Evolutionary conservation across 176 grass and related monocot genomes (phyloP), one percentile per base, ranked within the genome.

Genomic region (Tuctoria greenei): DNA sequence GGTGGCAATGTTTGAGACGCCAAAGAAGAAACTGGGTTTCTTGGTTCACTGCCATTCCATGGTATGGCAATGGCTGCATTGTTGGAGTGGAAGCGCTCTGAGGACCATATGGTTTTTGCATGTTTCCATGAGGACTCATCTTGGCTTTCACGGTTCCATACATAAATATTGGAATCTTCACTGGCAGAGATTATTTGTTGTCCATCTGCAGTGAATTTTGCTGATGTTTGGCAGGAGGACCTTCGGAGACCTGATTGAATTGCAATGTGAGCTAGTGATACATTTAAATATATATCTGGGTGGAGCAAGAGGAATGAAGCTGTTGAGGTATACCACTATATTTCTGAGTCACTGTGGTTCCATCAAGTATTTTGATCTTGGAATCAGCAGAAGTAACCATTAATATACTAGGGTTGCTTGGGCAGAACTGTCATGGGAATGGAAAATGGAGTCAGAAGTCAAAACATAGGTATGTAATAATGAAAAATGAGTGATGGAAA

Each of bases 341-440:
- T 72, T 93, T 91, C 73, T 84, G 85, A 85, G 84, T 87, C 83
- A 97, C 83, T 50, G 67, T 77, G 40, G 50, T 74, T 27, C 90
- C 90, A 44, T 97, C 82, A 64, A 97, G 67, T 75, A 97, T 93
- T 86, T 78, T 86, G 77, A 97, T 83, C 82, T 91, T 90, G 0
- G 93, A 93, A 72, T 93, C 90, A 5, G 93, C 93, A 74, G 86
- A 97, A 71, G 88, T 93, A 54, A 97, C 86, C 93, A 97, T 86
- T 51, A 97, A 70, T 76, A 82, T 85, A 75, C 77, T 86, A 37
- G 66, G 39, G 79, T 91, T 85, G 44, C 24, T 89, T 69, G 90
- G 90, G 63, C 88, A 97, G 66, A 93, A 97, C 93, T 97, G 83
- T 18, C 27, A 84, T 13, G 7, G 10, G 58, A 86, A 81, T 35